Evolutionary conservation across 2,329 filamentous ascomycete species (phyloP).

Genomic region (Talaromyces sp.): DNA sequence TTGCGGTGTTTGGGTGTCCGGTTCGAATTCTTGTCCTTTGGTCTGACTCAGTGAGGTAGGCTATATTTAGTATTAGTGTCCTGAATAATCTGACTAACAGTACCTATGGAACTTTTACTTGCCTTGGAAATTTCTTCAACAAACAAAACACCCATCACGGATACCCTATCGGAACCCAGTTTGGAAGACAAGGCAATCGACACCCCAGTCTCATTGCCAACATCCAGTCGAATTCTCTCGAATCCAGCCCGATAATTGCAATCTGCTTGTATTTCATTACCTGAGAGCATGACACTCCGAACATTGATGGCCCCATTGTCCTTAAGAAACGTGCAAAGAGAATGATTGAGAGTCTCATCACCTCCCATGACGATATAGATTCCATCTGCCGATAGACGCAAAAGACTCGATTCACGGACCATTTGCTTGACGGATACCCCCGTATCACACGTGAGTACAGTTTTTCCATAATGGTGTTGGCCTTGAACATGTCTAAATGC

Average conservation of each 20-base stretch:
- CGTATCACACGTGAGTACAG: not conserved
- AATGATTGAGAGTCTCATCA: not conserved
- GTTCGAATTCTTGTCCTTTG: not conserved
- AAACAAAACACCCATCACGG: not conserved
- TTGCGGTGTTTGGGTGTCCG: not conserved
- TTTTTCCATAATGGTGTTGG: not conserved
- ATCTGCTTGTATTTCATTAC: not conserved
- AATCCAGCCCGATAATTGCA: not conserved
- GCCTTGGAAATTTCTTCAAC: not conserved
- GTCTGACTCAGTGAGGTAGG: not conserved
- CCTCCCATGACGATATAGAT: not conserved
- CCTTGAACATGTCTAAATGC: not conserved
- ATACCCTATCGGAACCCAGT: not conserved
- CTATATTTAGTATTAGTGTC: not conserved
- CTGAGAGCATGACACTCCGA: not conserved
- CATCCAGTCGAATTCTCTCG: not conserved
- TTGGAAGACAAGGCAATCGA: not conserved
- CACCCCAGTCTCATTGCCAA: not conserved
- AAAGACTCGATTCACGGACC: not conserved
- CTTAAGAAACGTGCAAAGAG: not conserved
- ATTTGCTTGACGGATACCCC: not conserved
- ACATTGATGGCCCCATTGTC: not conserved
- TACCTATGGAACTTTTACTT: not conserved
- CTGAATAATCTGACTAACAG: not conserved
- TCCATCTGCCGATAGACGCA: not conserved